Base-by-base conservation (phyloP, 2,329 filamentous ascomycete species). In the Pseudocercospora fijiensis region DNA sequence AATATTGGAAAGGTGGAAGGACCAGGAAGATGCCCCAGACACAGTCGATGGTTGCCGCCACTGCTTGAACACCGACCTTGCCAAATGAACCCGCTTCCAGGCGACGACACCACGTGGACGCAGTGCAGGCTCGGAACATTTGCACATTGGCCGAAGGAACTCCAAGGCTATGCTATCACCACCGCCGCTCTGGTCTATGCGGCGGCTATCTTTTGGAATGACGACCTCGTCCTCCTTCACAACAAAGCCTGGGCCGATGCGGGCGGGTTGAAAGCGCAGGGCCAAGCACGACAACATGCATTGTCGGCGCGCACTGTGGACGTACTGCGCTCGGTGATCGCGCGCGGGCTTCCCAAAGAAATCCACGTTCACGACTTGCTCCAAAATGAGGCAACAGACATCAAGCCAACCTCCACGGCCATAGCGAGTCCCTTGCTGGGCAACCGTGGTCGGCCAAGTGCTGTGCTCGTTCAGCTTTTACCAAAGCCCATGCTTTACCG, bases 121-220 rank as follows among this genome's bases (percentile, higher is more conserved):
- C 55, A 70, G 2, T 68, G 74, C 9, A 18, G 69, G 3, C 61
- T 80, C 4, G 78, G 78, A 1, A 62, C 70, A 6, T 74, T 73
- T 26, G 65, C 75, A 1, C 62, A 67, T 22, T 80, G 79, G 79
- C 73, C 78, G 0, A n/a, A 63, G 3, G 49, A 74, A 1, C 61
- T 77, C 9, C 70, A 70, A 52, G 60, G 67, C 8, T 67, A 71
- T 37, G 61, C 63, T 37, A 26, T 60, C 6, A 79, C 78, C 27
- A 66, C 80, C 18, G 71, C 77, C 18, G 75, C 78, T 11, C 74
- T 82, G 56, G 71, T 76, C 10, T 78, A 81, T 63, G 76, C 77
- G 10, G 70, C 77, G 2, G 78, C 78, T 47, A 72, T 81, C 22
- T 80, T 80, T 67, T 81, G 79, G 78, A 76, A 76, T 16, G 65